Base-by-base conservation (phyloP, 352 stramenopile genomes). In the Globisporangium canariense region DNA sequence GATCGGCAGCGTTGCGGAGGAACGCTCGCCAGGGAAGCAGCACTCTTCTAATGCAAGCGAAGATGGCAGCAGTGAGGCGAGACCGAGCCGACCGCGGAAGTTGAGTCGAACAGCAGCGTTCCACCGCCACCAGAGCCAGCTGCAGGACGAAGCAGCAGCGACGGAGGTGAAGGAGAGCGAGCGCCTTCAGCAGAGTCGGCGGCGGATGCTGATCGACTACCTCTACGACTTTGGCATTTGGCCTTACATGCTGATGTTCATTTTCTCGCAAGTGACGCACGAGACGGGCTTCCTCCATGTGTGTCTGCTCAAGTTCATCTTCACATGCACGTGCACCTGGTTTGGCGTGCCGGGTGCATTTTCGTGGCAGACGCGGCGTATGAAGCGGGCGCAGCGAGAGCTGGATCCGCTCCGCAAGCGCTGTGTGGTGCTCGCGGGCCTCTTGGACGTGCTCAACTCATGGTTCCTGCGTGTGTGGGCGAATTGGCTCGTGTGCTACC, bases 201-300 rank as follows among this genome's bases (percentile, higher is more conserved):
- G 69, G n/a, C 64, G 54, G 3, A 60, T 68, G 30, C 76, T 69
- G 67, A 69, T 73, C 56, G 81, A 90, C 71, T 90, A 87, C 52
- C 55, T 93, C 43, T 83, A 89, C 71, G 78, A 86, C 64, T 81
- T 89, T 56, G 67, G 65, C 47, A 83, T 93, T 51, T 93, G 85
- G 85, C 82, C 85, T 64, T 91, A 88, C 66, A 45, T 91, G 43
- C 63, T 90, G 45, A 61, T 82, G 34, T 69, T 80, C 70, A 67
- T 89, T 52, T 87, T 90, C 51, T 70, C 72, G 18, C 70, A 78
- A 45, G 58, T 81, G 20, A 78, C 77, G 2, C 45, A 68, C 0
- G 69, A 76, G 28, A 64, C 78, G 8, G 64, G 70, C 28, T 74
- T 90, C 25, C 57, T 88, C 7, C 71, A 69, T 14, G 79, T 84